Conservation (phyloP, 257 asterid species). For the Datura wrightii region DNA sequence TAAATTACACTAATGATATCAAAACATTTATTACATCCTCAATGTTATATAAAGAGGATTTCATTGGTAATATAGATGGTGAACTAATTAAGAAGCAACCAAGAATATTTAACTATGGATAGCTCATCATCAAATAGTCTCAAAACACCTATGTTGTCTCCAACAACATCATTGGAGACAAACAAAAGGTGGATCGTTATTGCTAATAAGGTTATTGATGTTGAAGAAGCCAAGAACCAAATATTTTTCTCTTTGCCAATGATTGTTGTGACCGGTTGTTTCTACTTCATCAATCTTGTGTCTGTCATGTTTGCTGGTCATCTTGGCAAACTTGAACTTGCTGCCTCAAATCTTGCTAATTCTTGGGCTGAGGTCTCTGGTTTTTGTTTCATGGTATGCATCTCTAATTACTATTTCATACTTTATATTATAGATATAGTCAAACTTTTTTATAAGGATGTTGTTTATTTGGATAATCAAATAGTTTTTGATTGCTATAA, state of each 20-base stretch:
- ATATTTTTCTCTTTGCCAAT: neutral
- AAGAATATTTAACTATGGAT: neutral
- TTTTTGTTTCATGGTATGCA: neutral
- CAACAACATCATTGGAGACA: slow-evolving; percentile 5
- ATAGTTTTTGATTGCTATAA: too few species aligned
- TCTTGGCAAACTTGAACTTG: neutral
- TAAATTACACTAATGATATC: neutral
- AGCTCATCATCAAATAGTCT: neutral
- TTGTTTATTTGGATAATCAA: too few species aligned
- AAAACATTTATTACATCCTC: neutral
- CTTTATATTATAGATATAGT: too few species aligned
- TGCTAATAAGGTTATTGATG: neutral
- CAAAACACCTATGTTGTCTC: neutral
- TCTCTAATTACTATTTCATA: neutral
- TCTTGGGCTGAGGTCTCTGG: slow-evolving; percentile 8
- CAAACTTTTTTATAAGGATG: too few species aligned
- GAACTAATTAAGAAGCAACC: neutral
- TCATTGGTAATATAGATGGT: neutral
- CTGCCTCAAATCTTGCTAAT: slow-evolving; percentile 21
- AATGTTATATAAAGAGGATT: neutral
- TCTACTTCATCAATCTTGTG: neutral
- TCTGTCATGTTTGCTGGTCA: slow-evolving; percentile 6
- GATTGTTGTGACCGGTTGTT: neutral
- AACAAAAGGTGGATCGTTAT: neutral
- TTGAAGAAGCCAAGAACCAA: neutral